Percentiles rank a stretch among this genome's conserved stretches.
These are phyloP conservation scores for Aspergillus glaucus DNA, from an alignment of 2,329 filamentous ascomycete species.

Conservation along the genomic window DNA sequence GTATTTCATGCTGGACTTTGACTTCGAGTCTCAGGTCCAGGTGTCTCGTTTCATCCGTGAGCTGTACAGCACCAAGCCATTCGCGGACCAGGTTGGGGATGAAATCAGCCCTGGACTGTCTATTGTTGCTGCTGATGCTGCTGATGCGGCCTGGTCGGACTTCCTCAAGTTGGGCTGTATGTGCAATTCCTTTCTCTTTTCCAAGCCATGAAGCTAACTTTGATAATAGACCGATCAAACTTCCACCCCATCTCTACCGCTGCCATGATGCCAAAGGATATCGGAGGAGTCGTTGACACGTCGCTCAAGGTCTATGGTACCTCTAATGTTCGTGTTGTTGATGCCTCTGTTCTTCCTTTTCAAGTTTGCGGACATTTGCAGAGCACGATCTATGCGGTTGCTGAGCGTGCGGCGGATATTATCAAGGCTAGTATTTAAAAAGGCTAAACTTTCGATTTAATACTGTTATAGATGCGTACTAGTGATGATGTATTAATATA, in stretches of 20 bases:
- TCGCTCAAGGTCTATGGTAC: not conserved
- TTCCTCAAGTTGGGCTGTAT: slow-evolving; percentile 23
- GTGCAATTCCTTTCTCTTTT: slow-evolving; percentile 2
- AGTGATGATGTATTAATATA: too few species aligned
- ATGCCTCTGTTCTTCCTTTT: not conserved
- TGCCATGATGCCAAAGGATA: not conserved
- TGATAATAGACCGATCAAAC: not conserved
- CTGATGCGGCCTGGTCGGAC: slow-evolving; percentile 14
- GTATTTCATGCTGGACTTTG: slow-evolving; percentile 22
- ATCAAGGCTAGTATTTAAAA: not conserved
- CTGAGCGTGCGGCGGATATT: not conserved
- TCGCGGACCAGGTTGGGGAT: slow-evolving; percentile 15
- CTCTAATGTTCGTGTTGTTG: not conserved
- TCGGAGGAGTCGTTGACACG: not conserved
- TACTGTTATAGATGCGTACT: too few species aligned
- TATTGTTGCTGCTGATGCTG: slow-evolving; percentile 13
- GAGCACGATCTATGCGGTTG: not conserved
- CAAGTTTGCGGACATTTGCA: not conserved
- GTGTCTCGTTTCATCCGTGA: slow-evolving; percentile 18
- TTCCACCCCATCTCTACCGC: not conserved
- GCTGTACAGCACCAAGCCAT: slow-evolving; percentile 12
- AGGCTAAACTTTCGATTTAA: too few species aligned
- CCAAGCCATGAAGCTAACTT: not conserved
- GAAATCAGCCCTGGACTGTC: slow-evolving; percentile 18
- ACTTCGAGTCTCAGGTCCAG: slow-evolving; percentile 13